Base-by-base conservation (phyloP, 2,329 filamentous ascomycete genomes). In the Sporothrix phasma region DNA sequence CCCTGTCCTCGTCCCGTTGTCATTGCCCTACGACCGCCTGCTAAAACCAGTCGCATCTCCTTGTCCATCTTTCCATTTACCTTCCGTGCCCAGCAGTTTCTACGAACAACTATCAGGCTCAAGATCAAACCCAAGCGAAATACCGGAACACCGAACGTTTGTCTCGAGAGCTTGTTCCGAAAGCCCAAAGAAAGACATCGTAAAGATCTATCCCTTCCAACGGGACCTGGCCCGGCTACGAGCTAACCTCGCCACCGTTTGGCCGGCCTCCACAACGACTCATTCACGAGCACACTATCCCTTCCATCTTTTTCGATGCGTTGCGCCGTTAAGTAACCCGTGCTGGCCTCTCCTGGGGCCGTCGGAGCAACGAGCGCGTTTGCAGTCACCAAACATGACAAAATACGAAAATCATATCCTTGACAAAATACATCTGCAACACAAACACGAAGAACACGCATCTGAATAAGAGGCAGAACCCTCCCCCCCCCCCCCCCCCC, bases 281-380 rank as follows among this genome's bases (percentile, higher is more conserved):
- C 46, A 37, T 60, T 59, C 37, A 67, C 65, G 66, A 68, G 66
- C 62, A 53, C 26, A 19, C 34, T 58, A 43, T 31, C 26, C 31
- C 59, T 56, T 34, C 31, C 46, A 8, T 49, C 59, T 54, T 67
- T 62, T 68, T 69, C 72, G 69, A 78, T 78, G 76, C 73, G 68
- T 70, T 70, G 70, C 68, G 61, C 70, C 70, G 71, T 71, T 67
- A 71, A 68, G 69, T 72, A 74, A 71, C 75, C 74, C 75, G 73
- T 75, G 76, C 76, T 74, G 75, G 74, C 75, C 76, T 77, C 75
- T 71, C 66, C 67, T 69, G 76, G 77, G 76, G 75, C 73, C 74
- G 73, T 72, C 71, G 71, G 72, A 75, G 73, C 45, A 60, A 31
- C 62, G 53, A 63, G 51, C 49, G 51, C 43, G 54, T 15, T 39